Base-by-base conservation (phyloP, 2,329 filamentous ascomycete species). In the Talaromyces sp. region DNA sequence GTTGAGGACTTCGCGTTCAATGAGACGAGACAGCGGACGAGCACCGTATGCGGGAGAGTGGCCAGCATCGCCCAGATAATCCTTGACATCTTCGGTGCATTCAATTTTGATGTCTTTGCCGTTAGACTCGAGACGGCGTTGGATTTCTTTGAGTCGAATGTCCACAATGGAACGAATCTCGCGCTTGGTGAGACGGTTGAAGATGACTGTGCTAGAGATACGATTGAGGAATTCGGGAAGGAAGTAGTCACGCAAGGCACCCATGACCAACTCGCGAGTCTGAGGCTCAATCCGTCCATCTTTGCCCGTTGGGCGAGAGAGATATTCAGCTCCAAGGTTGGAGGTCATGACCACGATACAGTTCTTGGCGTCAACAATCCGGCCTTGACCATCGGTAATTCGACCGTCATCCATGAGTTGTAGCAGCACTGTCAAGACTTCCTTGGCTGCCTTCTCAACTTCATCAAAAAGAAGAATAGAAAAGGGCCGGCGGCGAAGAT, bases 311-410 rank as follows among this genome's bases (percentile, higher is more conserved):
- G 90, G 88, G 24, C 92, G 88, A 43, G 90, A 80, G n/a, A 99
- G 88, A 74, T 88, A 96, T 74, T 97, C 94, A 32, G 94, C 94
- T 65, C 94, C 94, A 63, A 99, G 77, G 80, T 99, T 99, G 70
- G 92, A 97, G 0, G 94, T 99, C 92, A 99, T 96, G 77, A 99
- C 94, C 50, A 99, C 93, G 67, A 99, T 97, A 74, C 93, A 97
- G 83, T 99, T 99, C 78, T 88, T 91, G 62, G 93, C 94, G 69
- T 99, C 94, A 59, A 99, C 87, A 55, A 97, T 83, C 74, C 94
- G 87, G 72, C 94, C 94, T 84, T 97, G 95, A 54, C 94, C 94
- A 72, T 99, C 94, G 14, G 94, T 99, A 76, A 99, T 97, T 69
- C 94, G 92, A 31, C 94, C 94, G 71, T 99, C 94, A 70, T 99